Evolutionary conservation across 768 basidiomycete genomes (phyloP).

Genomic region (Boletus vermiculosoides): DNA sequence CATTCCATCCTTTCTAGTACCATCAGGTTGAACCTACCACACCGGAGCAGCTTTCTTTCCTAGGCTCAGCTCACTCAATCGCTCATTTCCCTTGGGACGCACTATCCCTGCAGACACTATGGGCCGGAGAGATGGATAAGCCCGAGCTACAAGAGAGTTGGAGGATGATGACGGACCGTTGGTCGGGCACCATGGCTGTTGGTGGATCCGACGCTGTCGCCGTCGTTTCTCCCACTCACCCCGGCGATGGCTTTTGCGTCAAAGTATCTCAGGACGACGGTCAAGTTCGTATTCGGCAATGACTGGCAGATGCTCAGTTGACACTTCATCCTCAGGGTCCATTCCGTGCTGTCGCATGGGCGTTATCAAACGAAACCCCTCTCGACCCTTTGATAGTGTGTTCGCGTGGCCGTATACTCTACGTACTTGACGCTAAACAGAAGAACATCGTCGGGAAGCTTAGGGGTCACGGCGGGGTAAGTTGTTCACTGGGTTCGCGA

Average conservation of each 20-base stretch:
- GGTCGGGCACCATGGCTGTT: constrained; percentile 52
- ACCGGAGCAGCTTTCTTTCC: constrained; percentile 33
- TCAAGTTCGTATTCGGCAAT: constrained; percentile 15
- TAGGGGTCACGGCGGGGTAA: constrained; percentile 73
- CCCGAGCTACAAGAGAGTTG: constrained; percentile 40
- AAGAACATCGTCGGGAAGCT: constrained; percentile 45
- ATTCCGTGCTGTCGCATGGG: constrained; percentile 54
- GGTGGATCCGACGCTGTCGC: constrained; percentile 39
- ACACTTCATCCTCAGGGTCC: constrained; percentile 19
- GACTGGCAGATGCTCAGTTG: not conserved
- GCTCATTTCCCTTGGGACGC: constrained; percentile 46
- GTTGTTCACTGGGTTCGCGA: constrained; percentile 21
- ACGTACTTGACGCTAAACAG: constrained; percentile 49
- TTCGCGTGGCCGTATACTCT: constrained; percentile 51
- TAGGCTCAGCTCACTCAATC: constrained; percentile 33
- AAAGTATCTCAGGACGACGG: constrained; percentile 32
- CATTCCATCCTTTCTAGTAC: constrained; percentile 1
- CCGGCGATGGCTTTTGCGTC: constrained; percentile 29
- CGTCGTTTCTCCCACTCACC: constrained; percentile 35
- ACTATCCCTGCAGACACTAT: constrained; percentile 39
- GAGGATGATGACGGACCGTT: constrained; percentile 45
- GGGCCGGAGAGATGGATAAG: constrained; percentile 34
- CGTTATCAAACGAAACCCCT: constrained; percentile 42
- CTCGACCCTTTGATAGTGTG: constrained; percentile 62
- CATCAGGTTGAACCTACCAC: constrained; percentile 10